phyloP scores from a whole-genome alignment of 2,329 filamentous ascomycete genomes.

The Monosporascus sp. region DNA sequence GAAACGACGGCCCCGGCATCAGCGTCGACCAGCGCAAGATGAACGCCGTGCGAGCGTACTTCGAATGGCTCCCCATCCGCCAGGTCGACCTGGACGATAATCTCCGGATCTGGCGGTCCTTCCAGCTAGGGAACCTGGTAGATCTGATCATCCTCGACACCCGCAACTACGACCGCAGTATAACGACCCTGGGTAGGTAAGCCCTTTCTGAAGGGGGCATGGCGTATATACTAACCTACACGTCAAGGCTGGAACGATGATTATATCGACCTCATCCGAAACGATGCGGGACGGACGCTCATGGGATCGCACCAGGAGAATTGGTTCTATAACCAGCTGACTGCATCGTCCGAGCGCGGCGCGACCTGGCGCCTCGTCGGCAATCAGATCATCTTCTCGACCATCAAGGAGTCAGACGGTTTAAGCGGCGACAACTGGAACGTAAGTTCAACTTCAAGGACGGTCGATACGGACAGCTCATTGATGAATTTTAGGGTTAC shows the following conservation, averaged over 20 bases:
- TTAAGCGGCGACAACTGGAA: conserved; percentile 30
- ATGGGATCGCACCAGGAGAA: conserved; percentile 70
- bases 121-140: conserved; percentile 58
- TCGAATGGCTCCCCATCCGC: conserved; percentile 59
- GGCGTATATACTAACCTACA: conserved; percentile 9
- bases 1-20: conserved; percentile 47
- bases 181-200: conserved; percentile 40
- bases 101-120: conserved; percentile 62
- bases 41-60: conserved; percentile 66
- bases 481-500: conserved; percentile 52
- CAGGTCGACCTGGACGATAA: conserved; percentile 66
- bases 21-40: conserved; percentile 68
- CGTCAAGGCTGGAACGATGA: conserved; percentile 52
- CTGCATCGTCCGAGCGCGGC: conserved; percentile 54
- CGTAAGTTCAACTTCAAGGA: conserved; percentile 15
- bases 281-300: conserved; percentile 61
- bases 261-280: conserved; percentile 55
- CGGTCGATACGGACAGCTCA: too few relatives aligned
- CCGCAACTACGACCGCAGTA: conserved; percentile 61
- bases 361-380: conserved; percentile 68
- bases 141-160: conserved; percentile 67
- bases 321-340: conserved; percentile 63
- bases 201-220: background rate
- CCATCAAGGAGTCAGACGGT: conserved; percentile 33
- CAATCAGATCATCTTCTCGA: conserved; percentile 64